Evolutionary conservation across 371 early-diverging fungal species (phyloP), one percentile per base, ranked within the genome.

Genomic region (Apophysomyces variabilis): DNA sequence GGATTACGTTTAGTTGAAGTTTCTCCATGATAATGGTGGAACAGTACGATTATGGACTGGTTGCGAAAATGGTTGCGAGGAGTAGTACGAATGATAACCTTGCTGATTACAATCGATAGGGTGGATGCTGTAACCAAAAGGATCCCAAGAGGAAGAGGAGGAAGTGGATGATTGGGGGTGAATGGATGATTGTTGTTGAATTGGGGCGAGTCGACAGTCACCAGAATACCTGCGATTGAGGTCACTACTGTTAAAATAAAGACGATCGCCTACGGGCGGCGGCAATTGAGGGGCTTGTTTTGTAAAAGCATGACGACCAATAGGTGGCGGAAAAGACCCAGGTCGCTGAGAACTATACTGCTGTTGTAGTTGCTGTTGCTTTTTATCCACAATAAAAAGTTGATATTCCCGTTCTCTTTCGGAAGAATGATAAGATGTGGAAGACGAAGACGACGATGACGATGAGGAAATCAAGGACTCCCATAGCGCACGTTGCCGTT

Each of bases 401-500:
- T 50, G 54, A 21, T 50, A 50, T 21, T 50, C 54, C 21, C 54
- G 54, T 50, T 50, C 54, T 50, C 54, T 16, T 50, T 50, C 54
- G 65, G 65, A 13, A 37, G 57, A 26, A 59, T 54, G 6, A 54
- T 59, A 18, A 39, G 66, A 41, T 58, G 58, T 41, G 3, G 41
- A 41, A 21, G 54, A 21, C 32, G 32, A 26, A 26, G 32, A 26
- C 32, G 32, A 26, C 32, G 32, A 26, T 3, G 32, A 26, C 3
- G 32, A 26, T 26, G 32, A 26, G 32, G 32, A 26, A 26, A 26
- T 26, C 32, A 26, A 26, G 32, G 32, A 26, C 9, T 50, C 54
- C 54, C 54, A 50, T 11, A 50, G 9, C 21, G 43, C 64, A 46
- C 50, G 62, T n/a, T 62, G 65, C 35, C 50, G 65, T 38, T 62